Evolutionary conservation across 257 asterid genomes (phyloP).

Genomic region (Solanum paucissectum): DNA sequence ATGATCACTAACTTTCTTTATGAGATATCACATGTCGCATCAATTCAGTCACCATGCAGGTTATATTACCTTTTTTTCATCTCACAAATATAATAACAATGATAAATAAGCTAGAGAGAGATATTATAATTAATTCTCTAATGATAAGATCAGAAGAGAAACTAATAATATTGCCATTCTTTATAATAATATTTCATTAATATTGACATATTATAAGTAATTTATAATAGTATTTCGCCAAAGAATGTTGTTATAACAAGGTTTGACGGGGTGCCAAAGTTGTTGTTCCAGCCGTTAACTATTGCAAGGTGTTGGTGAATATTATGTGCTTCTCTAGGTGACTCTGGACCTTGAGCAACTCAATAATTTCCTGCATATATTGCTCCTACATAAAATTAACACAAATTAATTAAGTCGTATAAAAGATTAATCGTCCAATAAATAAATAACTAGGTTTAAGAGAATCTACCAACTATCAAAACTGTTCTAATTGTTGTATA

Average conservation of each 20-base stretch:
- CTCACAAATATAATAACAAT: not conserved
- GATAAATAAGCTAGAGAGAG: not conserved
- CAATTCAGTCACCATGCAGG: fast-evolving
- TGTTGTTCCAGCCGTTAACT: not conserved
- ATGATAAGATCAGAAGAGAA: not conserved
- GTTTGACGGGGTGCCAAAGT: not conserved
- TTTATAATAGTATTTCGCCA: not conserved
- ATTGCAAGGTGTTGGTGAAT: not conserved
- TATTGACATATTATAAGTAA: not conserved
- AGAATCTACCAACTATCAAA: not conserved
- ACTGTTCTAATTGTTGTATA: not conserved
- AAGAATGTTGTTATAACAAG: not conserved
- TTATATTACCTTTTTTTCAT: not conserved
- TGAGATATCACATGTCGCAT: not conserved
- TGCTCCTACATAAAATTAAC: not conserved
- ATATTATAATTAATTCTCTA: not conserved
- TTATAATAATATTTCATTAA: not conserved
- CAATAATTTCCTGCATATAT: not conserved
- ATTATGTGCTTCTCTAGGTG: not conserved
- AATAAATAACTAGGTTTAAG: not conserved
- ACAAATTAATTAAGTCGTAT: not conserved
- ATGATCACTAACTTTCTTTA: not conserved
- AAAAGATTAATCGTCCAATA: not conserved
- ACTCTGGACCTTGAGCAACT: not conserved
- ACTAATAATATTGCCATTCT: not conserved